phyloP scores from a whole-genome alignment of 2,329 filamentous ascomycete genomes.

The Fusarium aywerte region DNA sequence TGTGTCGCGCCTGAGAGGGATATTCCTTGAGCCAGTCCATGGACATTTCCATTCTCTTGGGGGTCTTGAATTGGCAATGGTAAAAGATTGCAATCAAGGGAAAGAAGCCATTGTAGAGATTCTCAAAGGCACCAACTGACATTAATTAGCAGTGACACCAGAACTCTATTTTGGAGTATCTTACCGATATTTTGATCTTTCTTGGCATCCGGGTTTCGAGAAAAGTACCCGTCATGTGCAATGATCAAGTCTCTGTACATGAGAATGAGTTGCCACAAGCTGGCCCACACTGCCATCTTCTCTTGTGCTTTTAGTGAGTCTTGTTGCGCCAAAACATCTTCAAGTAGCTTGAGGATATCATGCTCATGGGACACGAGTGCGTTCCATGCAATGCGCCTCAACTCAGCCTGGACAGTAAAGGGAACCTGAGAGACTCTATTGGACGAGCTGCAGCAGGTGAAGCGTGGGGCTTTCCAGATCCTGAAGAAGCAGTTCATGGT shows the following conservation, averaged over 20 bases:
- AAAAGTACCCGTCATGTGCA: constrained; percentile 47
- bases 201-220: constrained; percentile 35
- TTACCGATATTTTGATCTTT: constrained; percentile 44
- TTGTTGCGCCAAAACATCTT: constrained; percentile 54
- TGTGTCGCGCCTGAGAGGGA: constrained; percentile 42
- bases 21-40: constrained; percentile 53
- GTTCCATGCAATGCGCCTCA: constrained; percentile 54
- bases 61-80: constrained; percentile 55
- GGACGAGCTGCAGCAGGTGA: constrained; percentile 55
- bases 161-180: not conserved
- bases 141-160: constrained; percentile 18
- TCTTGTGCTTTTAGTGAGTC: constrained; percentile 54
- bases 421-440: constrained; percentile 53
- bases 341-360: constrained; percentile 55
- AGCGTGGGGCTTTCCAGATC: constrained; percentile 58
- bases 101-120: constrained; percentile 51
- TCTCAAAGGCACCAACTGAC: constrained; percentile 41
- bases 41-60: constrained; percentile 54
- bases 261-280: constrained; percentile 62
- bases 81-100: constrained; percentile 55
- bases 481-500: constrained; percentile 62
- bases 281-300: constrained; percentile 59
- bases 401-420: constrained; percentile 54
- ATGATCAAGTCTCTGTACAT: constrained; percentile 58
- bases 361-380: constrained; percentile 53